Evolutionary conservation across 2,329 filamentous ascomycete species (phyloP).

Genomic region (Alternaria ethzedia): DNA sequence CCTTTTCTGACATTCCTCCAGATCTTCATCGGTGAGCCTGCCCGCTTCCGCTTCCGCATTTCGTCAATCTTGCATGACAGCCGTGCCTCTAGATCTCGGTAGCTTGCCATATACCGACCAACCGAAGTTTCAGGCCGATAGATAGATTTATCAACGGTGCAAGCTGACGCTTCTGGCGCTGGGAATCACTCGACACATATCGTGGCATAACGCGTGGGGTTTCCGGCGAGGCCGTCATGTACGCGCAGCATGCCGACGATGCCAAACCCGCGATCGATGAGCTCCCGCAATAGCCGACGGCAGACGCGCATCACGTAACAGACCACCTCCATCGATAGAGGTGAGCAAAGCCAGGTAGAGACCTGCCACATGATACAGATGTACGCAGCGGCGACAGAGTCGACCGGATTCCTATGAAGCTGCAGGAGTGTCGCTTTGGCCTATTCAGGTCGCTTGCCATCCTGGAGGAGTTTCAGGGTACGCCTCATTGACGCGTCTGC

Average conservation of each 20-base stretch:
- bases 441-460: neutral
- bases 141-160: neutral
- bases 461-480: neutral
- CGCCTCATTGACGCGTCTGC: neutral
- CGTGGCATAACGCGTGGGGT: constrained; percentile 4
- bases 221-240: neutral
- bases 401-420: neutral
- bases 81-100: constrained; percentile 17
- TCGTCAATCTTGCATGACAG: constrained; percentile 11
- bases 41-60: constrained; percentile 19
- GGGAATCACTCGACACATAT: constrained; percentile 8
- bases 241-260: neutral
- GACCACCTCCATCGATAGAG: neutral
- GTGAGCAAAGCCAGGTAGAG: neutral
- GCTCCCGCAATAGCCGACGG: neutral
- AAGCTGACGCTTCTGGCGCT: neutral
- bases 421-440: neutral
- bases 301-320: neutral
- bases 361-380: neutral
- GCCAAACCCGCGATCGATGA: neutral
- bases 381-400: neutral
- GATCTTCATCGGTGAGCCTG: constrained; percentile 12
- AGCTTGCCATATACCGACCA: constrained; percentile 5
- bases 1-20: constrained; percentile 1
- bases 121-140: constrained; percentile 9